phyloP scores from a whole-genome alignment of 257 asterid species.

The Thymus quinquecostatus region DNA sequence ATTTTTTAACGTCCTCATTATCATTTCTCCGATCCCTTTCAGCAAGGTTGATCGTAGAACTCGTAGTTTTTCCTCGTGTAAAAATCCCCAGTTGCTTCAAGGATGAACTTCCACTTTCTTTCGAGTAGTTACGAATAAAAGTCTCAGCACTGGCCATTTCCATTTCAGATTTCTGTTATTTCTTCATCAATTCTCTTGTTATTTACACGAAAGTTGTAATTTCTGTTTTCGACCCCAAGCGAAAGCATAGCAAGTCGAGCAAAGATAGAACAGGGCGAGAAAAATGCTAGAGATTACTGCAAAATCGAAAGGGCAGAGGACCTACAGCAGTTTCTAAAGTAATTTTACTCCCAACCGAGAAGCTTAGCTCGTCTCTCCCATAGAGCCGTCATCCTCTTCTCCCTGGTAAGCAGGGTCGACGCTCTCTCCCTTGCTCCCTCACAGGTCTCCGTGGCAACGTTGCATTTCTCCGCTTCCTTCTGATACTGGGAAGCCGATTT shows the following conservation, averaged over 20 bases:
- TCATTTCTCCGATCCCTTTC: slow-evolving; percentile 24
- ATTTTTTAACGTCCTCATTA: slow-evolving; percentile 25
- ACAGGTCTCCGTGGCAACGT: slow-evolving; percentile 82
- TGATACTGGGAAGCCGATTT: slow-evolving; percentile 75
- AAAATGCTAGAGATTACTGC: not conserved
- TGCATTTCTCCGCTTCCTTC: slow-evolving; percentile 91
- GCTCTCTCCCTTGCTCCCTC: slow-evolving; percentile 88
- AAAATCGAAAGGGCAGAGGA: not conserved
- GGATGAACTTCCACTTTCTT: slow-evolving; percentile 1
- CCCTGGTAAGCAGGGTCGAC: slow-evolving; percentile 57
- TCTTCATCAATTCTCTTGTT: too few relatives aligned
- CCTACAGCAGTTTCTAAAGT: not conserved
- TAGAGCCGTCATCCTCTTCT: slow-evolving; percentile 62
- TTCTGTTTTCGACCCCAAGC: too few relatives aligned
- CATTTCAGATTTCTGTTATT: not conserved
- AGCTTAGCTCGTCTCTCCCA: slow-evolving; percentile 86
- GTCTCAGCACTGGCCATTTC: slow-evolving; percentile 2
- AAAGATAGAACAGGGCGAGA: not conserved
- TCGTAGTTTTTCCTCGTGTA: slow-evolving; percentile 5
- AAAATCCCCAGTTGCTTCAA: slow-evolving; percentile 19
- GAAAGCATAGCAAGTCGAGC: not conserved
- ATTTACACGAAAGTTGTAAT: too few relatives aligned
- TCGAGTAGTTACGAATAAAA: slow-evolving; percentile 22
- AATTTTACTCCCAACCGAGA: slow-evolving; percentile 61
- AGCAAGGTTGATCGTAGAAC: slow-evolving; percentile 24